Conservation (phyloP, 192 early-diverging fungal species). For the Podila epigama region DNA sequence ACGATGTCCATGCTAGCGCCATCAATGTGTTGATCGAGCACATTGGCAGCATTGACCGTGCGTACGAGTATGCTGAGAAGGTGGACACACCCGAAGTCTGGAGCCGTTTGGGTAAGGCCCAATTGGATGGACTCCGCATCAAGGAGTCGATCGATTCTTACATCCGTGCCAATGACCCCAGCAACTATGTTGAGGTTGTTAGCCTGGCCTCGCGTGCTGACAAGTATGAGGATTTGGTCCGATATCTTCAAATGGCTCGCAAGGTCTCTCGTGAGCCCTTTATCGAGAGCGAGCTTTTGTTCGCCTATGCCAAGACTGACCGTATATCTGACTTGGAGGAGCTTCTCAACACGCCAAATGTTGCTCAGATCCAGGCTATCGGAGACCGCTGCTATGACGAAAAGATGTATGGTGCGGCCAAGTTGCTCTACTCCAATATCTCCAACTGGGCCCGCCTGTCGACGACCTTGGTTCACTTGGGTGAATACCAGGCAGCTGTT, state of each 20-base stretch:
- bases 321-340: slow-evolving; percentile 92
- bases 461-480: slow-evolving; percentile 90
- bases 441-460: slow-evolving; percentile 97
- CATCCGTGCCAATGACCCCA: slow-evolving; percentile 91
- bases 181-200: slow-evolving; percentile 90
- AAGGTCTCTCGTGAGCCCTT: slow-evolving; percentile 92
- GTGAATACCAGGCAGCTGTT: slow-evolving; percentile 95
- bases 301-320: slow-evolving; percentile 95
- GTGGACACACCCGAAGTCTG: slow-evolving; percentile 88
- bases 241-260: slow-evolving; percentile 92
- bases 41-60: slow-evolving; percentile 92
- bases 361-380: slow-evolving; percentile 90
- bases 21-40: slow-evolving; percentile 92
- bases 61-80: slow-evolving; percentile 93
- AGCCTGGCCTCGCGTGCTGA: slow-evolving; percentile 77
- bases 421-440: slow-evolving; percentile 92
- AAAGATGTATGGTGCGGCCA: slow-evolving; percentile 92
- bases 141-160: slow-evolving; percentile 98
- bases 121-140: slow-evolving; percentile 87
- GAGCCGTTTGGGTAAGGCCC: slow-evolving; percentile 94
- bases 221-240: slow-evolving; percentile 94
- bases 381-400: slow-evolving; percentile 94
- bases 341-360: slow-evolving; percentile 89
- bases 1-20: slow-evolving; percentile 86
- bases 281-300: slow-evolving; percentile 93